Evolutionary conservation across 202 grass and related monocot species (phyloP), one percentile per base, ranked within the genome.

Genomic region (Schoenoplectus triqueter): DNA sequence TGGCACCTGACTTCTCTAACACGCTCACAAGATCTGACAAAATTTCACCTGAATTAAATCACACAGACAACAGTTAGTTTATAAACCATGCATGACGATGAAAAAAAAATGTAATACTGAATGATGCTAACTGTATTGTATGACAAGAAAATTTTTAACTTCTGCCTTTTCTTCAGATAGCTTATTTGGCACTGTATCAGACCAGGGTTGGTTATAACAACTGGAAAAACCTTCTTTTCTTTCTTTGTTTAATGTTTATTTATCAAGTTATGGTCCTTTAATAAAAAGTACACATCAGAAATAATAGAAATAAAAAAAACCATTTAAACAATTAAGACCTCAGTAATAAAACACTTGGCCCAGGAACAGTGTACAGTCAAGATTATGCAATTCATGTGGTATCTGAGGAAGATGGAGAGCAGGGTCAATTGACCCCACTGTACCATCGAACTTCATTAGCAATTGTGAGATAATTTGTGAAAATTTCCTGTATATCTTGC

Each of bases 31-130:
- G 80, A 40, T 90, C 82, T 0, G 89, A 91, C 85, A 99, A 86
- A 87, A 94, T 84, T 82, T 96, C 90, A 56, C 97, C 97, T 96
- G 87, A 31, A 74, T 50, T 73, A 39, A 82, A 48, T 54, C 7
- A 44, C 14, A 61, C n/a, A 79, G 44, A 44, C 2, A 66, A 1
- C 51, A 51, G 7, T 19, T 51, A 41, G 10, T 42, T 14, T 68
- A 5, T 11, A 54, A 54, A 22, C 18, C 3, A 52, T 44, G 39
- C 48, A 18, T 50, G 18, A 73, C 1, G 5, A 6, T 64, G n/a
- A 31, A 61, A 47, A 47, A 64, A 7, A 64, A 8, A 64, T 21
- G n/a, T 9, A 69, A 46, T 69, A 6, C 40, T n/a, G 41, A 46
- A 64, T 7, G 41, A 17, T 46, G 22, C 64, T 41, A 41, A 8